Evolutionary conservation across 768 basidiomycete genomes (phyloP), one percentile per base, ranked within the genome.

Genomic region (Gelatoporia subvermispora): DNA sequence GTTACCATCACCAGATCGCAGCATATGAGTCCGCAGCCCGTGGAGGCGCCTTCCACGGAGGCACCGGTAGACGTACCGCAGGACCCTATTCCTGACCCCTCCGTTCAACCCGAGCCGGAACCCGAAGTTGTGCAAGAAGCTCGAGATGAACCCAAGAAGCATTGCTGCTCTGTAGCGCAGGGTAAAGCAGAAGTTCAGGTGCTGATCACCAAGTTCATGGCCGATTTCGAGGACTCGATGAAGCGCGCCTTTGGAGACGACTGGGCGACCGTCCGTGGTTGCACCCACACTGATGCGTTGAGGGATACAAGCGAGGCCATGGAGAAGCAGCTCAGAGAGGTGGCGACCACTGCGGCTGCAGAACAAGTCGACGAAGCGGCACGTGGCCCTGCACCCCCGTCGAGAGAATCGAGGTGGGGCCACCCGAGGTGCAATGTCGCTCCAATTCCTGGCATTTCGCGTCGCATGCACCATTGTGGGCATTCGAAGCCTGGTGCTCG

Each of bases 141-240:
- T 36, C 22, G 31, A 20, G 40, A 7, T 22, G 3, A 25, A 41
- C 34, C 13, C 23, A 24, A 8, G 1, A 13, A 9, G 4, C 34
- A 35, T 13, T 56, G 58, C 42, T 60, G 58, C 39, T 54, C 55
- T 4, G 37, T 60, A 4, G 25, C 43, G 2, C 43, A 51, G 28
- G 48, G 41, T 28, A 60, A 60, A 41, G 51, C 45, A 0, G 59
- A 60, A 21, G 47, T 60, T 35, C 46, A 55, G 38, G 45, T 25
- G 21, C 48, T 57, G 11, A 47, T 54, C 41, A 47, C 48, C 3
- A 41, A 48, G 18, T 58, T 61, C 53, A 49, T 51, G 25, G 39
- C 24, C 13, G 53, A 61, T 24, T 49, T 58, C 39, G 57, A 58
- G 28, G 17, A 45, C 16, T 53, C 46, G 17, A 55, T 59, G 53